Conservation (phyloP, 768 basidiomycete genomes). For the Terana coerulea region DNA sequence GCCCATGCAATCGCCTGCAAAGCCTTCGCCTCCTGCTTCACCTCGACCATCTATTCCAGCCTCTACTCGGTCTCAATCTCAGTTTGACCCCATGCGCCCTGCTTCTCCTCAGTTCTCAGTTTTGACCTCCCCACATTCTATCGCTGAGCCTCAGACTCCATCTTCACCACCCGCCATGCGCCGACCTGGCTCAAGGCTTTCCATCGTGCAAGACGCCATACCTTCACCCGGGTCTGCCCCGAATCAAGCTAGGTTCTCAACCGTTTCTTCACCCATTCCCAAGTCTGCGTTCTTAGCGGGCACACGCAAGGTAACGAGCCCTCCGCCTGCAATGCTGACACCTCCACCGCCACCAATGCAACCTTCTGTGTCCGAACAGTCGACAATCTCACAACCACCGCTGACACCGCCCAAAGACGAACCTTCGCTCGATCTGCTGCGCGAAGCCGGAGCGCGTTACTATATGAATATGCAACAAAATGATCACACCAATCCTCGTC, state of each 20-base stretch:
- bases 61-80: background rate
- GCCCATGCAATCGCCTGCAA: background rate
- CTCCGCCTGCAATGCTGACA: background rate
- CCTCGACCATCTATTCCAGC: background rate
- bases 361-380: background rate
- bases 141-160: slow-evolving; percentile 14
- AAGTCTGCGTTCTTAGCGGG: too few species aligned
- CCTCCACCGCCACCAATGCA: background rate
- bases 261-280: too few species aligned
- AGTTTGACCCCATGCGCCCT: background rate
- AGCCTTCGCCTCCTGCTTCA: slow-evolving; percentile 1
- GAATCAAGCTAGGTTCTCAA: too few species aligned
- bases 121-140: slow-evolving; percentile 39
- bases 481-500: slow-evolving; percentile 14
- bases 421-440: slow-evolving; percentile 29
- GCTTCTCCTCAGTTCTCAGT: slow-evolving; percentile 14
- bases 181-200: slow-evolving; percentile 4
- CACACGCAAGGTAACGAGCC: too few species aligned
- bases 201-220: background rate
- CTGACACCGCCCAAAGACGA: slow-evolving; percentile 1
- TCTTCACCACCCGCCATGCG: background rate
- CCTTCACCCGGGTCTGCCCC: background rate
- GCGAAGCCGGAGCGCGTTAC: slow-evolving; percentile 63
- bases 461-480: slow-evolving; percentile 57
- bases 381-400: background rate